Evolutionary conservation across 2,329 filamentous ascomycete genomes (phyloP), one percentile per base, ranked within the genome.

Genomic region (Ascochyta koolunga): DNA sequence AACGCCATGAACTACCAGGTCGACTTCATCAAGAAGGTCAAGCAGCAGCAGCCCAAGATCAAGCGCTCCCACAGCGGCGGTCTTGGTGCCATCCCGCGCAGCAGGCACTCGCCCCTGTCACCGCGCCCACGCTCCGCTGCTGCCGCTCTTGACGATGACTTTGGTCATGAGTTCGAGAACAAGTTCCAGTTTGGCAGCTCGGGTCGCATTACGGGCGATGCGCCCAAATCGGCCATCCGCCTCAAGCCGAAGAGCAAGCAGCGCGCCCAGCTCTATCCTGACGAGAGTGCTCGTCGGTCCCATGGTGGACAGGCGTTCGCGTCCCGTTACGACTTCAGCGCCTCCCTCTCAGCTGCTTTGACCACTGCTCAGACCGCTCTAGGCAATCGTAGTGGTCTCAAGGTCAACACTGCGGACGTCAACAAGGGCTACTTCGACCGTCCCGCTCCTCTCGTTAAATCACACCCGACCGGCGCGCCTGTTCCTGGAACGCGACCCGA

Each of bases 301-400:
- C 83, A 65, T 75, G 80, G 67, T 72, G 86, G 86, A 22, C 87
- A 90, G 65, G 89, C 88, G 16, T 97, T 98, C 73, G 90, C 91
- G 40, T 93, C 93, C 75, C 89, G 95, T 48, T 99, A 99, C 73
- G 93, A 98, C 78, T 98, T 99, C 74, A 88, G 90, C 57, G 91
- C 91, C n/a, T 98, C 95, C 0, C 82, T 98, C 25, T 88, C 84
- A 47, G 91, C 92, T 45, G 92, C 91, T 11, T 89, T 93, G 71
- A 86, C 88, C 68, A 87, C 85, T 24, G 87, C 89, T 40, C 89
- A 90, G 69, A 86, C 86, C 60, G 80, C 81, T 13, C 77, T 84
- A 61, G 79, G 82, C 59, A 84, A 86, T 72, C 78, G 80, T 68
- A 83, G 82, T 76, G 78, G 74, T 59, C 61, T 80, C 45, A 76